Percentiles rank a stretch among this genome's conserved stretches.
phyloP scores from a whole-genome alignment of 2,329 filamentous ascomycete species.

The Rhynchosporium secalis region DNA sequence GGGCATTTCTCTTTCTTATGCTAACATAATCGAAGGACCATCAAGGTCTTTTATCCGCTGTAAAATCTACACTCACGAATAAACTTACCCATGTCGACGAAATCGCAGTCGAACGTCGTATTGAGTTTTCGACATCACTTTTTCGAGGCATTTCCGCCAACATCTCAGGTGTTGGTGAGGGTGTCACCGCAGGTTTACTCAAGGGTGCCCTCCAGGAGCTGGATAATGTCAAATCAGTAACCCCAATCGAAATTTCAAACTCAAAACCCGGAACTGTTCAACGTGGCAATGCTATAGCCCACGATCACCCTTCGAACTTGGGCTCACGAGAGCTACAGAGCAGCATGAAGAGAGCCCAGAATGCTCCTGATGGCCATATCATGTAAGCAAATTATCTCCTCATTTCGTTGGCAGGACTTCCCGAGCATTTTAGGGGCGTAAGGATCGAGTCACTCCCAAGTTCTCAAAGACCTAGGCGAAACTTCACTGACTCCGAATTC shows the following conservation, averaged over 20 bases:
- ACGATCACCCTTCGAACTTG: not conserved
- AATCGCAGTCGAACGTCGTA: not conserved
- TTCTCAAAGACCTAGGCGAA: not conserved
- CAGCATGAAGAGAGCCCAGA: too few relatives aligned
- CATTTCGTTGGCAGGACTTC: too few relatives aligned
- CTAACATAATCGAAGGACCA: not conserved
- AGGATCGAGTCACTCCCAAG: not conserved
- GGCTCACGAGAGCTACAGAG: too few relatives aligned
- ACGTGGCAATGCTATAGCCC: too few relatives aligned
- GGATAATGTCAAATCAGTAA: not conserved
- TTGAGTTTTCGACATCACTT: not conserved
- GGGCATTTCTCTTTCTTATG: too few relatives aligned
- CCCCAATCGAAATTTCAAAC: not conserved
- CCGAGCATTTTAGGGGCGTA: too few relatives aligned
- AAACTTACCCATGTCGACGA: not conserved
- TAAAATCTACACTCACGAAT: not conserved
- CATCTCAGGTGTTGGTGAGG: not conserved
- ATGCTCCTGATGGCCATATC: too few relatives aligned
- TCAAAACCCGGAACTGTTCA: not conserved
- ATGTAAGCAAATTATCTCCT: too few relatives aligned
- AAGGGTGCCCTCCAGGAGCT: not conserved
- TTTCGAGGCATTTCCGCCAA: slow-evolving; percentile 1
- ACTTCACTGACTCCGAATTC: not conserved
- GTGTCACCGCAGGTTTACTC: not conserved
- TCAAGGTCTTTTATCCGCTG: not conserved